These are phyloP conservation scores for Lentinula aciculospora DNA, from an alignment of 768 basidiomycete genomes.

Conservation along the genomic window DNA sequence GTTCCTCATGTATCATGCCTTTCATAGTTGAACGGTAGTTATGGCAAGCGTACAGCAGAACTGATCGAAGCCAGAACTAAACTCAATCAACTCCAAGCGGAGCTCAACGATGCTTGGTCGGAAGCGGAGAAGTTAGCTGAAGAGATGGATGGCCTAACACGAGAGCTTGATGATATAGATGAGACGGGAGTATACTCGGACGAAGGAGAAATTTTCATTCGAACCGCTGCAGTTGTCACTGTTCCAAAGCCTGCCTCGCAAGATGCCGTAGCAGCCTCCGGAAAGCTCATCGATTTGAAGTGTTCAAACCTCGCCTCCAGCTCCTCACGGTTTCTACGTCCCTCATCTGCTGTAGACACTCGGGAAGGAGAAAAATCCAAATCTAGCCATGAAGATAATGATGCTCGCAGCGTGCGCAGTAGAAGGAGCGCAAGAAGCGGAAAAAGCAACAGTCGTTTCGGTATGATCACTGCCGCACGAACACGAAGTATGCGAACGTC, in stretches of 20 bases:
- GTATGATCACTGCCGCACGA: slow-evolving; percentile 58
- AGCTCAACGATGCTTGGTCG: slow-evolving; percentile 77
- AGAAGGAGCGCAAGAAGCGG: slow-evolving; percentile 23
- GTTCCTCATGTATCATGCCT: slow-evolving; percentile 1
- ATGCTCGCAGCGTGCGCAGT: slow-evolving; percentile 30
- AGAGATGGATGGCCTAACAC: slow-evolving; percentile 70
- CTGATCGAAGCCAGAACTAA: slow-evolving; percentile 40
- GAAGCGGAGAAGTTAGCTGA: slow-evolving; percentile 68
- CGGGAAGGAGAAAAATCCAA: background rate
- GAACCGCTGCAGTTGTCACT: slow-evolving; percentile 39
- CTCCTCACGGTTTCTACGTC: background rate
- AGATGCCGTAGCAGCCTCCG: slow-evolving; percentile 6
- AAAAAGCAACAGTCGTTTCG: slow-evolving; percentile 23
- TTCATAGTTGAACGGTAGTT: slow-evolving; percentile 59
- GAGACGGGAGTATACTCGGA: slow-evolving; percentile 14
- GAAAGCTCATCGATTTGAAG: slow-evolving; percentile 8
- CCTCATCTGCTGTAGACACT: background rate
- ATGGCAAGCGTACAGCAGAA: slow-evolving; percentile 58
- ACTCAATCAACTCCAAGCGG: slow-evolving; percentile 49
- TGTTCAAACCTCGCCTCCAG: slow-evolving; percentile 12
- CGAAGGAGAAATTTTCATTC: slow-evolving; percentile 33
- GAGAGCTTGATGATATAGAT: slow-evolving; percentile 53
- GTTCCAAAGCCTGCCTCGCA: slow-evolving; percentile 25
- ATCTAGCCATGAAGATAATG: slow-evolving; percentile 21
- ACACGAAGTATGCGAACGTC: slow-evolving; percentile 59